A percentile compares a stretch with the other conserved stretches of the same genome.
Conservation (phyloP, 1,139 yeast genomes). For the Candida gigantensis region DNA sequence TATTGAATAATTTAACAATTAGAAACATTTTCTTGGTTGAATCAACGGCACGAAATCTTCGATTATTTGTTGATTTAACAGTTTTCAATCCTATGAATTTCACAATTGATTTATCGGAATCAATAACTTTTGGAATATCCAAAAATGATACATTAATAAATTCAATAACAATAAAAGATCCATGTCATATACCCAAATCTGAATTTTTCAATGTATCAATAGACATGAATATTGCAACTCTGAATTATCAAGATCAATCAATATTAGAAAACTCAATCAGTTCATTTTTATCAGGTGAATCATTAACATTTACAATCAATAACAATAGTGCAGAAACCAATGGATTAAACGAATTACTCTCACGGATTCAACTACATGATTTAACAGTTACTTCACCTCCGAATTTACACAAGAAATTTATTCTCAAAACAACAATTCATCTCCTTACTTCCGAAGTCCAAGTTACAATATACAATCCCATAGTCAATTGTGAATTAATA, state of each 20-base stretch:
- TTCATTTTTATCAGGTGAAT: slow-evolving; percentile 14
- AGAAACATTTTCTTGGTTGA: slow-evolving; percentile 24
- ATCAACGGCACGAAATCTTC: slow-evolving; percentile 21
- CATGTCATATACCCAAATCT: slow-evolving; percentile 20
- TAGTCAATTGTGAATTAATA: slow-evolving; percentile 41
- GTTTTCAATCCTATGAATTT: slow-evolving; percentile 38
- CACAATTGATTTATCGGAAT: slow-evolving; percentile 25
- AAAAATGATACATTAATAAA: slow-evolving; percentile 13
- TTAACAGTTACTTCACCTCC: slow-evolving; percentile 1
- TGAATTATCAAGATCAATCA: slow-evolving; percentile 12
- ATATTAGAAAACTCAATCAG: slow-evolving; percentile 18
- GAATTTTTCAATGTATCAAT: slow-evolving; percentile 18
- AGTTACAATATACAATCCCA: slow-evolving; percentile 52
- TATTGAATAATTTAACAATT: slow-evolving; percentile 21
- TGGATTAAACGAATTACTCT: slow-evolving; percentile 20
- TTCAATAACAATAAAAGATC: neutral
- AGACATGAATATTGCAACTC: slow-evolving; percentile 14
- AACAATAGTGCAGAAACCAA: slow-evolving; percentile 16
- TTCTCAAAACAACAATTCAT: slow-evolving; percentile 52
- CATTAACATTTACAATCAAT: slow-evolving; percentile 12
- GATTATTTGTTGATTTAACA: slow-evolving; percentile 32
- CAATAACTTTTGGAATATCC: slow-evolving; percentile 18
- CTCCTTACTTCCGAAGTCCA: slow-evolving; percentile 54
- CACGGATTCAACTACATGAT: slow-evolving; percentile 14
- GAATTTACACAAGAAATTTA: slow-evolving; percentile 18